Evolutionary conservation across 139 green algal genomes (phyloP).

Genomic region (Micromonas commoda): DNA sequence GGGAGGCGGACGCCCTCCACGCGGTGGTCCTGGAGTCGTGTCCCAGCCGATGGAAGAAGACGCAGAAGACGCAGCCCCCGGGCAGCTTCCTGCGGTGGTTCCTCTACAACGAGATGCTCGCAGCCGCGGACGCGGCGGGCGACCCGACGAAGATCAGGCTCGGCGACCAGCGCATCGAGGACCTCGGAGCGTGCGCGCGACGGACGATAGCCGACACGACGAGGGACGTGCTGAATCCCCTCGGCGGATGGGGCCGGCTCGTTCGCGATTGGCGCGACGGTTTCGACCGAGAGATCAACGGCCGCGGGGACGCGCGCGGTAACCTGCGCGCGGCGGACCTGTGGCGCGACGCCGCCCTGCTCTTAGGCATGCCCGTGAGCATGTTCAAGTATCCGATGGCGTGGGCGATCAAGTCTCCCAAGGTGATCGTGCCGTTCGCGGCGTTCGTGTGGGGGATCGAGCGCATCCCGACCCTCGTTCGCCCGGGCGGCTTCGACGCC

Average conservation of each 20-base stretch:
- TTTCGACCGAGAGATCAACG: background rate
- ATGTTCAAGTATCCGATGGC: constrained; percentile 27
- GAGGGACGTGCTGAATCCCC: background rate
- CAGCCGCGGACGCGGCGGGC: constrained; percentile 16
- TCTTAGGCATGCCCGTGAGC: constrained; percentile 5
- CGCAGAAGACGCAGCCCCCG: background rate
- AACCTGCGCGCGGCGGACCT: background rate
- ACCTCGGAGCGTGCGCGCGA: background rate
- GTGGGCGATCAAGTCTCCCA: constrained; percentile 24
- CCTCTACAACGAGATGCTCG: constrained; percentile 34
- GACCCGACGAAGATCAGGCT: constrained; percentile 8
- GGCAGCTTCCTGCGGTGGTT: background rate
- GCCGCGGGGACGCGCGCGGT: background rate
- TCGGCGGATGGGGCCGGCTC: constrained; percentile 13
- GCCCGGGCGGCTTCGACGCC: background rate
- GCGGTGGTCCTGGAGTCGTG: constrained; percentile 30
- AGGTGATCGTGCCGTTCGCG: constrained; percentile 13
- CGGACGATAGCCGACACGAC: background rate
- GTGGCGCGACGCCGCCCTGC: background rate
- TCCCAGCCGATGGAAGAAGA: constrained; percentile 18
- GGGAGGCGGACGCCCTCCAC: background rate
- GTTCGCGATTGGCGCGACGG: background rate
- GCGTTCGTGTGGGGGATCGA: background rate
- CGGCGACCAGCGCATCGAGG: constrained; percentile 29
- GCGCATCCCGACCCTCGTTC: background rate